Evolutionary conservation across 495 filamentous ascomycete species (phyloP).

Genomic region (Penicillium ucsense): DNA sequence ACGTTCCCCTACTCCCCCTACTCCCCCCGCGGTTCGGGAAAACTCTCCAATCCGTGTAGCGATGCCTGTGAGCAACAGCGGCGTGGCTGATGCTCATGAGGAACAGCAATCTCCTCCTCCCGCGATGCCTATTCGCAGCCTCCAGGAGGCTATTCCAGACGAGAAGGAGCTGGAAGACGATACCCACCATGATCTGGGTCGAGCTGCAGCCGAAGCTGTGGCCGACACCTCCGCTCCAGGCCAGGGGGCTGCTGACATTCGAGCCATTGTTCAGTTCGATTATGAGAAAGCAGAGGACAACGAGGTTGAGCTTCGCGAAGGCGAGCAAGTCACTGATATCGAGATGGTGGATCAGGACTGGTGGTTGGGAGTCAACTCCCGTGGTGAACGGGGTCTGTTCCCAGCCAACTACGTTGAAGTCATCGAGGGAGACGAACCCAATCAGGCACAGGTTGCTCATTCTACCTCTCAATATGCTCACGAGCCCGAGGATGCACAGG

Average conservation of each 20-base stretch:
- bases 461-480: slow-evolving; percentile 18
- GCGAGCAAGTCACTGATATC: slow-evolving; percentile 85
- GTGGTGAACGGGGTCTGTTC: slow-evolving; percentile 81
- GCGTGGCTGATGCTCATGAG: slow-evolving; percentile 38
- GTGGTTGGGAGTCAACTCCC: slow-evolving; percentile 86
- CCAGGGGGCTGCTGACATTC: slow-evolving; percentile 38
- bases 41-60: slow-evolving; percentile 76
- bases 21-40: slow-evolving; percentile 39
- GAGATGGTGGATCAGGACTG: slow-evolving; percentile 96
- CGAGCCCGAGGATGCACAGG: slow-evolving; percentile 9
- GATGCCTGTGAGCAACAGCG: slow-evolving; percentile 66
- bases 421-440: slow-evolving; percentile 46
- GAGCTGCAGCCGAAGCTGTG: slow-evolving; percentile 49
- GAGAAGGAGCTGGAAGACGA: slow-evolving; percentile 59
- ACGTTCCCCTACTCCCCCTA: slow-evolving; percentile 52
- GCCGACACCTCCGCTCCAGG: slow-evolving; percentile 41
- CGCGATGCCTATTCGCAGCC: slow-evolving; percentile 45
- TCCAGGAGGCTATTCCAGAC: slow-evolving; percentile 48
- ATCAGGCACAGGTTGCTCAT: slow-evolving; percentile 1
- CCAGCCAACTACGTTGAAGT: slow-evolving; percentile 95
- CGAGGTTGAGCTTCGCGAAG: slow-evolving; percentile 84
- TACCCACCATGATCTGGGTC: slow-evolving; percentile 52
- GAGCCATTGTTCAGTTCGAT: slow-evolving; percentile 80
- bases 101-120: slow-evolving; percentile 40
- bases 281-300: slow-evolving; percentile 98